Evolutionary conservation across 202 grass and related monocot genomes (phyloP), one percentile per base, ranked within the genome.

Genomic region (Cymbopogon flexuosus): DNA sequence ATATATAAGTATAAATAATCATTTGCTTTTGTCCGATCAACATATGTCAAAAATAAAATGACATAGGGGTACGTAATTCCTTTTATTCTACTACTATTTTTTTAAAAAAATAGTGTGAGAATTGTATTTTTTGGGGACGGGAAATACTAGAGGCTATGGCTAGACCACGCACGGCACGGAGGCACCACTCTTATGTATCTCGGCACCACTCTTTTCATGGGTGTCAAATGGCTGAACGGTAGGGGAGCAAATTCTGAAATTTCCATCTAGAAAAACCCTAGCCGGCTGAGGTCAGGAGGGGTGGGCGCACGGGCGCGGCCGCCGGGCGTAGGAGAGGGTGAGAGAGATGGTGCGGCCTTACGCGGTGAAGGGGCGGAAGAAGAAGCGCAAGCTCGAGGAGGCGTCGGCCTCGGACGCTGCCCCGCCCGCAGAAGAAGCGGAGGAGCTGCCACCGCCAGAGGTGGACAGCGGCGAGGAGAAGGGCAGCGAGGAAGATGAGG

Each of bases 291-390:
- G 47, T 52, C 16, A 52, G 46, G 15, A 51, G 46, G 45, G 1
- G 27, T 27, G 27, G 27, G 27, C 27, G 27, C 27, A 27, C 27
- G 27, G 27, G 27, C 4, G 43, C 43, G 13, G 43, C 43, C 43
- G 43, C 12, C 43, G 43, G 36, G 11, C 43, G 41, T 19, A 54
- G 43, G 16, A 43, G 15, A 60, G 42, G 15, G 39, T 46, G 29
- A 51, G 64, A 82, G 47, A 27, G 54, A 97, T 94, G 94, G 91
- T 73, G 73, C 85, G 91, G 36, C 76, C 94, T 39, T 89, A 90
- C 81, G 91, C 78, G 2, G 87, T 87, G 37, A 94, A 94, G 73
- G 82, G 91, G 72, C 74, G 78, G 29, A 92, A 86, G 84, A 94
- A 90, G 88, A 94, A 90, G 75, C 75, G 94, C 47, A 92, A 84